These are phyloP conservation scores for Capsicum baccatum DNA, from an alignment of 257 asterid species.

Conservation along the genomic window DNA sequence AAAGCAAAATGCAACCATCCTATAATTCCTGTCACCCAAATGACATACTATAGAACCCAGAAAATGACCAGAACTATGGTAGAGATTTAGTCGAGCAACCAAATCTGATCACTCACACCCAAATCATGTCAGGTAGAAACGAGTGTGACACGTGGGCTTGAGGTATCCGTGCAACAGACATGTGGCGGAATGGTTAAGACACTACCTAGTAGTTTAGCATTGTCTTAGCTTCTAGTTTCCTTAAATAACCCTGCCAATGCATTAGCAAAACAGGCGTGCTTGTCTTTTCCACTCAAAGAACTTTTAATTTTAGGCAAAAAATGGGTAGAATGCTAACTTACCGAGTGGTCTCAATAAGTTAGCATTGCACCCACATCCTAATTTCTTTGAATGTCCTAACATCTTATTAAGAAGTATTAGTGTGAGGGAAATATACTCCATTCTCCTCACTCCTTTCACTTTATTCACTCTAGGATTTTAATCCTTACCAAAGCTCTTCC, in stretches of 20 bases:
- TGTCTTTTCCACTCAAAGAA: no score
- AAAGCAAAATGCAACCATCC: background rate
- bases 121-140: background rate
- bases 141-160: background rate
- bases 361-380: background rate
- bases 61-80: no score
- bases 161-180: background rate
- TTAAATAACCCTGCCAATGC: no score
- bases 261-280: no score
- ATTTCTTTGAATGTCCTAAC: constrained; percentile 2
- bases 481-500: background rate
- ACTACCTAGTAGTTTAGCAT: background rate
- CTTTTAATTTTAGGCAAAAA: background rate
- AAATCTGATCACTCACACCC: background rate
- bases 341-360: background rate
- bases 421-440: background rate
- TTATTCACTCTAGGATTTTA: background rate
- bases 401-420: background rate
- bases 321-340: background rate
- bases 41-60: no score
- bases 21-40: background rate
- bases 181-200: background rate
- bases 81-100: background rate
- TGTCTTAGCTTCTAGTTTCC: background rate
- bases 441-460: background rate